Conservation (phyloP, 2,329 filamentous ascomycete genomes). For the Hymenotorrendiella dingleyae region DNA sequence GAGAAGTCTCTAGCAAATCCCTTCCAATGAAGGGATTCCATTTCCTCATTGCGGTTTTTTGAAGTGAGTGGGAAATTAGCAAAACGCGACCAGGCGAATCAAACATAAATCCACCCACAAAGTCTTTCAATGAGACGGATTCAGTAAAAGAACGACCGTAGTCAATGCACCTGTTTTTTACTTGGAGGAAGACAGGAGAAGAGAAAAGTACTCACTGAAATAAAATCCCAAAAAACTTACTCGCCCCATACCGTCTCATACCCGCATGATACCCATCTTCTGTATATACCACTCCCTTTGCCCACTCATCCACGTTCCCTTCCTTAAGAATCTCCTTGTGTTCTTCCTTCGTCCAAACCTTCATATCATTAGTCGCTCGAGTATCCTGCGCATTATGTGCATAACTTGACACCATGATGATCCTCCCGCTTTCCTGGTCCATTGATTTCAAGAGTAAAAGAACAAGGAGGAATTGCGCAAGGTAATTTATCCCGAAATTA, state of each 20-base stretch:
- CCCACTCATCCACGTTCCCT: constrained; percentile 1
- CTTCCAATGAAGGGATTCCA: too few species aligned
- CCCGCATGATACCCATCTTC: constrained; percentile 10
- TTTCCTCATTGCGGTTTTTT: too few species aligned
- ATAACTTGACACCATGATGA: constrained; percentile 30
- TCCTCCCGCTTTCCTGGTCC: constrained; percentile 27
- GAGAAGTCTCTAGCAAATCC: too few species aligned
- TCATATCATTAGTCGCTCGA: not conserved
- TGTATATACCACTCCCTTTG: constrained; percentile 1
- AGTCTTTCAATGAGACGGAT: too few species aligned
- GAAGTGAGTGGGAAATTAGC: too few species aligned
- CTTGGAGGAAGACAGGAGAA: not conserved
- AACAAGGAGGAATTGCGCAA: constrained; percentile 30
- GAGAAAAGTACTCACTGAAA: constrained; percentile 7
- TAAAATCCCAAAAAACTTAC: constrained; percentile 9
- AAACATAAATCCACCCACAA: too few species aligned
- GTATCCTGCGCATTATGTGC: constrained; percentile 28
- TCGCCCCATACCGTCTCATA: constrained; percentile 11
- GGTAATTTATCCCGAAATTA: constrained; percentile 30
- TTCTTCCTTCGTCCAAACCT: constrained; percentile 12
- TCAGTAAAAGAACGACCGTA: too few species aligned
- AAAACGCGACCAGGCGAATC: too few species aligned
- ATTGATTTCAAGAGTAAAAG: constrained; percentile 30
- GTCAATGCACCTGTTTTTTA: too few species aligned
- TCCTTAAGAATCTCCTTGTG: constrained; percentile 2